Evolutionary conservation across 345 rosid genomes (phyloP).

Genomic region (Linum tenue): DNA sequence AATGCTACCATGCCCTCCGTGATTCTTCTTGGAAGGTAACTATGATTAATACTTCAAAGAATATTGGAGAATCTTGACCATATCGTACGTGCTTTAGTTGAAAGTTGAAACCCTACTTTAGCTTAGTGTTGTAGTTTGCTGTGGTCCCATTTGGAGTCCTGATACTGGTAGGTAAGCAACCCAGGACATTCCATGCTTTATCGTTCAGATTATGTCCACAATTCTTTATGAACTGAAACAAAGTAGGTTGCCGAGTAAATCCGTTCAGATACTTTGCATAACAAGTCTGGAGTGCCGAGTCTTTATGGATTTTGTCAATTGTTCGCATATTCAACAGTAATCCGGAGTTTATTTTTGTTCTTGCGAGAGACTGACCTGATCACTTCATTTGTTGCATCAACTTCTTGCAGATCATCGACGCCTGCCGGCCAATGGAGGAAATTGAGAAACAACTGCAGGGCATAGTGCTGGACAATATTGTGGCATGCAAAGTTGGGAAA

Average conservation of each 20-base stretch:
- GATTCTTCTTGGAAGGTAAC: constrained; percentile 87
- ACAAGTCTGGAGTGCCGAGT: too few species aligned
- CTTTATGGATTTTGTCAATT: too few species aligned
- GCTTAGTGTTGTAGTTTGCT: not conserved
- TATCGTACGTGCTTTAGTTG: not conserved
- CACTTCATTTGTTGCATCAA: not conserved
- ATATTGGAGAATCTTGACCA: not conserved
- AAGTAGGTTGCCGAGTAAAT: too few species aligned
- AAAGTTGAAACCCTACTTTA: not conserved
- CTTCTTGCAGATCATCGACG: constrained; percentile 49
- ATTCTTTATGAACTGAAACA: not conserved
- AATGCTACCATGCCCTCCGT: constrained; percentile 39
- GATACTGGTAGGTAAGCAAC: not conserved
- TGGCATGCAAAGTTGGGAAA: constrained; percentile 46
- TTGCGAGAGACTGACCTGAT: not conserved
- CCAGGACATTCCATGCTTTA: not conserved
- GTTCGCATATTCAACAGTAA: too few species aligned
- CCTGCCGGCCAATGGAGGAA: constrained; percentile 44
- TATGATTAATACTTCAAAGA: constrained; percentile 1
- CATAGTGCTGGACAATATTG: constrained; percentile 30
- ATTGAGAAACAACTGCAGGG: constrained; percentile 55
- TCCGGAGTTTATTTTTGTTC: too few species aligned
- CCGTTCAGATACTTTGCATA: too few species aligned
- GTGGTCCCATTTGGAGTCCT: not conserved
- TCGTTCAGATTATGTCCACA: not conserved